Percentiles rank a stretch among this genome's conserved stretches.
These are phyloP conservation scores for Aeminium ludgeri DNA, from an alignment of 495 filamentous ascomycete species.

Conservation along the genomic window DNA sequence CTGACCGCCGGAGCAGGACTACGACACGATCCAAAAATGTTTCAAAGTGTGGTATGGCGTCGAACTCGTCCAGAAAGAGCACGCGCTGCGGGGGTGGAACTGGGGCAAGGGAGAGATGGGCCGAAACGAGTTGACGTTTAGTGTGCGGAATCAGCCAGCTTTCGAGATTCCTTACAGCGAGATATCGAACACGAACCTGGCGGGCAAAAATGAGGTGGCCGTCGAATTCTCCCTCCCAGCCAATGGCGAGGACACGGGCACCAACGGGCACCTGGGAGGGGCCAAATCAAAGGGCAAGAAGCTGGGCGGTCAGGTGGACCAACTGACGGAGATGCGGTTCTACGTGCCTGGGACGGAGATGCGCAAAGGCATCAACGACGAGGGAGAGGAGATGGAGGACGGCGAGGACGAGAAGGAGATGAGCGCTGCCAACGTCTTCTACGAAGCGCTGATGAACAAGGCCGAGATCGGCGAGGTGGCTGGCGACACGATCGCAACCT, in stretches of 20 bases:
- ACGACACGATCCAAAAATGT: slow-evolving; percentile 70
- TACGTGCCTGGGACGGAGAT: slow-evolving; percentile 88
- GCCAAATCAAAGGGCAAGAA: slow-evolving; percentile 72
- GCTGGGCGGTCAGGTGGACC: slow-evolving; percentile 69
- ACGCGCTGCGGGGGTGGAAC: slow-evolving; percentile 94
- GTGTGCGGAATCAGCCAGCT: slow-evolving; percentile 87
- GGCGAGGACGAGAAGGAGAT: slow-evolving; percentile 69
- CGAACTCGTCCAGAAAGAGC: slow-evolving; percentile 79
- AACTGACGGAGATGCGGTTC: slow-evolving; percentile 95
- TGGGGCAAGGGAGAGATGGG: slow-evolving; percentile 98
- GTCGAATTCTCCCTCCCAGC: slow-evolving; percentile 74
- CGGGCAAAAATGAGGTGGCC: slow-evolving; percentile 93
- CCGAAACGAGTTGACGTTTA: slow-evolving; percentile 88
- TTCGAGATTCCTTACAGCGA: slow-evolving; percentile 97
- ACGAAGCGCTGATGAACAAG: slow-evolving; percentile 95
- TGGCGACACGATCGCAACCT: slow-evolving; percentile 91
- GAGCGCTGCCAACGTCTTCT: slow-evolving; percentile 87
- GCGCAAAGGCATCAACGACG: slow-evolving; percentile 59
- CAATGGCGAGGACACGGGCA: slow-evolving; percentile 47
- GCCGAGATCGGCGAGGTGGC: slow-evolving; percentile 98
- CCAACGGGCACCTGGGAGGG: slow-evolving; percentile 60
- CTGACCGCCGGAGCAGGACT: slow-evolving; percentile 40
- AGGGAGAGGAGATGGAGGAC: slow-evolving; percentile 30
- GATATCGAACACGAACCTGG: slow-evolving; percentile 93
- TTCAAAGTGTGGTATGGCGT: slow-evolving; percentile 96